These are phyloP conservation scores for Neospora caninum DNA, from an alignment of 169 alveolate genomes.

Conservation along the genomic window DNA sequence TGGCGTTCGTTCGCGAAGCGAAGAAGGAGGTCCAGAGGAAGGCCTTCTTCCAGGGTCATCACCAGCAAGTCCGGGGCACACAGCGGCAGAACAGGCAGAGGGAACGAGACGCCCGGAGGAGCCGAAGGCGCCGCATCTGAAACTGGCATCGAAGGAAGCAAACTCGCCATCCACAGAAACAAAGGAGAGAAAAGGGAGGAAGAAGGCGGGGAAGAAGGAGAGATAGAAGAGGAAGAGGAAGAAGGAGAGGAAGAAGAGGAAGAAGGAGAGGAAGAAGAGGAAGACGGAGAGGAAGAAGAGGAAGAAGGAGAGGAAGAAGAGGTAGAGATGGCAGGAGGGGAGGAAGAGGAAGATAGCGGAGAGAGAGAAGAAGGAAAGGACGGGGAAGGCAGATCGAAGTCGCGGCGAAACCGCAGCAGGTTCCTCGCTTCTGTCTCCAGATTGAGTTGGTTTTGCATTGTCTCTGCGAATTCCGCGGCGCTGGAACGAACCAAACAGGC, in stretches of 20 bases:
- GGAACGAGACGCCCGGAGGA: neutral
- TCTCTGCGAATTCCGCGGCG: neutral
- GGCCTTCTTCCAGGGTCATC: slow-evolving; percentile 25
- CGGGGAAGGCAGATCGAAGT: neutral
- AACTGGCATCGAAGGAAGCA: neutral
- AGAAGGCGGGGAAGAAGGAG: neutral
- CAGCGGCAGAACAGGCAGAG: slow-evolving; percentile 25
- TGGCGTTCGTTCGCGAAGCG: neutral
- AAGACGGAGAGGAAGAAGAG: neutral
- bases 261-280: too few relatives aligned
- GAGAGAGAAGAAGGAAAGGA: neutral
- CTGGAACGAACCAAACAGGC: neutral
- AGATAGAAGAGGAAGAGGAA: neutral
- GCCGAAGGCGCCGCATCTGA: neutral
- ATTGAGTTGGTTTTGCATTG: neutral
- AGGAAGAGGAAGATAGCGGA: neutral
- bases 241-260: neutral
- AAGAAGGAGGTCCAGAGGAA: slow-evolving; percentile 15
- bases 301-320: neutral
- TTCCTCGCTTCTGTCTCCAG: slow-evolving; percentile 1
- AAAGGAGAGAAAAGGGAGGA: neutral
- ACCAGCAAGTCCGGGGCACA: neutral
- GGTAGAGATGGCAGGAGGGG: neutral
- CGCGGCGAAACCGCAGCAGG: neutral
- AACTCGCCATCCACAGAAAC: neutral